Base-by-base conservation (phyloP, 2,329 filamentous ascomycete genomes). In the Venturia asperata region DNA sequence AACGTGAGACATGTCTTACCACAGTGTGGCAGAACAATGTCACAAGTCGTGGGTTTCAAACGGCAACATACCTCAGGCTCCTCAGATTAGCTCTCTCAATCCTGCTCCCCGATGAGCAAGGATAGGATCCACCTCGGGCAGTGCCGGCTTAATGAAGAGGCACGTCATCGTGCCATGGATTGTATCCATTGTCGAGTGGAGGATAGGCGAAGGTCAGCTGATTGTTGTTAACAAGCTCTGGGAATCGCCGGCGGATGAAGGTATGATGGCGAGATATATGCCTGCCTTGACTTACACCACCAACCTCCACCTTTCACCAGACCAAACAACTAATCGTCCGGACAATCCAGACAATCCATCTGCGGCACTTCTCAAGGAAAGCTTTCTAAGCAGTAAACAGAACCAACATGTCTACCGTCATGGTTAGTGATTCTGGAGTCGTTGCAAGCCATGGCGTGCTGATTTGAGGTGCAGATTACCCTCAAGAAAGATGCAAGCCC, bases 401-500 rank as follows among this genome's bases (percentile, higher is more conserved):
- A 27, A 61, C n/a, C 64, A 64, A 56, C 37, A 66, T 66, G 65
- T 61, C 65, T 65, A 65, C 62, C 19, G 45, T 66, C 6, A 66
- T 66, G 61, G 64, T 66, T 24, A 34, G 64, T 43, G 17, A 3
- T 7, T 15, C n/a, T 55, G 42, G 13, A 37, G 19, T 39, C 13
- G 21, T 37, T 34, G 13, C 17, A 9, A 47, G 47, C 11, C 34
- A 52, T 37, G n/a, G 39, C 34, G n/a, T 58, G 43, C 34, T 49
- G 42, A 64, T 49, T 19, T 19, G 42, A 9, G 9, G 10, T 27
- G 24, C 67, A 96, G 92, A 85, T 96, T 69, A 91, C 91, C 65
- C 85, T 90, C 77, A 93, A 94, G 78, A 80, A 86, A 49, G 84
- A 86, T 68, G 86, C 88, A 69, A 82, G 84, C 66, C 73, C 80